These are phyloP conservation scores for Monilinia polystroma DNA, from an alignment of 2,329 filamentous ascomycete species.

Conservation along the genomic window DNA sequence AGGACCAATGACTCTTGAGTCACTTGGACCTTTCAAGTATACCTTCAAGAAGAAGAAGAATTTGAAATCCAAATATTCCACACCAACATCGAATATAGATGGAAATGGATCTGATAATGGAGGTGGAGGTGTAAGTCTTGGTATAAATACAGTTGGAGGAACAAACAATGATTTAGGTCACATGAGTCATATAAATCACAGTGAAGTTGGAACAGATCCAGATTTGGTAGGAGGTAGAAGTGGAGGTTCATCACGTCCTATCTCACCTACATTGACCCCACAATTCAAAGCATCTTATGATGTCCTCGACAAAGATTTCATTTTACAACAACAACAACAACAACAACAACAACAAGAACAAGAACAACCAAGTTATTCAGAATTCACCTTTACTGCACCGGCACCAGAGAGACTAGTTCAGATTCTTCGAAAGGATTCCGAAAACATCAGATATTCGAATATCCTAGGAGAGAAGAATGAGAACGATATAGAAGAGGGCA, in stretches of 20 bases:
- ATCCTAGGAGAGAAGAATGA: background rate
- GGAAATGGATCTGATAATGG: background rate
- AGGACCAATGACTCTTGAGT: conserved; percentile 25
- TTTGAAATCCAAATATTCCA: conserved; percentile 12
- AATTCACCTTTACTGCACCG: conserved; percentile 4
- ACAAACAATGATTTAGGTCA: too few relatives aligned
- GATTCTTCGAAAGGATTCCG: background rate
- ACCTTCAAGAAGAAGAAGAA: conserved; percentile 27
- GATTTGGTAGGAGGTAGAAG: conserved; percentile 20
- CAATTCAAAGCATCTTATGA: conserved; percentile 4
- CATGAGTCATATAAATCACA: background rate
- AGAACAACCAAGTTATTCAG: background rate
- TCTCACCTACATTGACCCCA: conserved; percentile 13
- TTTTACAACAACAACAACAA: background rate
- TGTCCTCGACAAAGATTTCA: background rate
- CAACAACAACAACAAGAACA: background rate
- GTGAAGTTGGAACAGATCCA: conserved; percentile 10
- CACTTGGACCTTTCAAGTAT: conserved; percentile 26
- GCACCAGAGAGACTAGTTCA: background rate
- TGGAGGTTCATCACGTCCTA: conserved; percentile 12
- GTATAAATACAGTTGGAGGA: background rate
- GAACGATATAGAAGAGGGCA: background rate
- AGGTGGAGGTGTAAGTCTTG: background rate
- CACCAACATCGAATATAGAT: background rate
- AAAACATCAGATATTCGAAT: background rate